Conservation (phyloP, 768 basidiomycete genomes). For the Cantharellus anzutake region DNA sequence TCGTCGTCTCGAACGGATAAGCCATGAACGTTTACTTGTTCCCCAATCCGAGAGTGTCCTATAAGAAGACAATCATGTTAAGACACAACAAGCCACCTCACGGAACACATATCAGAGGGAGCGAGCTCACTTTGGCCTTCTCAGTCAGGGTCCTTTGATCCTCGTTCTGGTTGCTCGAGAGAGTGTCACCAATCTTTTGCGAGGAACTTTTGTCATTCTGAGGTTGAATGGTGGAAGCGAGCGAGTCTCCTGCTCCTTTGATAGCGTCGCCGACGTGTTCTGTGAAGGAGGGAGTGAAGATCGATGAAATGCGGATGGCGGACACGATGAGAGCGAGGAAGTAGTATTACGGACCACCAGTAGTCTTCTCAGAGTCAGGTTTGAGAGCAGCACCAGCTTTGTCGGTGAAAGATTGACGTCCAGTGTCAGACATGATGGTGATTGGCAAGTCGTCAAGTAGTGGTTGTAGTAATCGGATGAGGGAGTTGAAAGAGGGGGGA, state of each 20-base stretch:
- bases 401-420: constrained; percentile 9
- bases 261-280: constrained; percentile 44
- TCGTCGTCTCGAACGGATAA: too few relatives aligned
- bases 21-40: background rate
- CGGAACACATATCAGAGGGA: background rate
- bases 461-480: too few relatives aligned
- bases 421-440: background rate
- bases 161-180: constrained; percentile 22
- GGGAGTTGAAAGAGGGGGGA: too few relatives aligned
- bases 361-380: constrained; percentile 13
- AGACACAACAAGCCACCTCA: too few relatives aligned
- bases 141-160: background rate
- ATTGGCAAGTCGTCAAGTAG: too few relatives aligned
- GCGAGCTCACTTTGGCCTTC: background rate
- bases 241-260: constrained; percentile 9
- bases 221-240: constrained; percentile 11
- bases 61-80: background rate
- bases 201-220: constrained; percentile 29
- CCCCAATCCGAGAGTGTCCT: background rate
- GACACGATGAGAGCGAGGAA: background rate
- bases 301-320: background rate
- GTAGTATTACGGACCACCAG: constrained; percentile 1
- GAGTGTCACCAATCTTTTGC: constrained; percentile 30
- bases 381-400: constrained; percentile 7
- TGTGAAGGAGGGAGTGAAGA: background rate